Evolutionary conservation across 2,329 filamentous ascomycete genomes (phyloP), one percentile per base, ranked within the genome.

Genomic region (Claviceps sp.): DNA sequence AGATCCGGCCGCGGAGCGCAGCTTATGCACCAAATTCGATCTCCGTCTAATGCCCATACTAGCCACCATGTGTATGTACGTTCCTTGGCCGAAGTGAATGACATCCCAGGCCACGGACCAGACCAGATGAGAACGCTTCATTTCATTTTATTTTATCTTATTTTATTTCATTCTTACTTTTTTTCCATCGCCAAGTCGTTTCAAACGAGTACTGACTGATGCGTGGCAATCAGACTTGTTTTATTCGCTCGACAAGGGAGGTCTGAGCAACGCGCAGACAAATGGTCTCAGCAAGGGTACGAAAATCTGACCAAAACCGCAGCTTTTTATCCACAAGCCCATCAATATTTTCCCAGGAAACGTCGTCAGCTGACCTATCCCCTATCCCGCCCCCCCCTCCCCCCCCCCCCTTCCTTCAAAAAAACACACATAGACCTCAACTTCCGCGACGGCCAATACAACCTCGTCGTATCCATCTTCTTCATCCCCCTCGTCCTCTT

Each of bases 401-500:
- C 23, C 6, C 5, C 23, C 23, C 23, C 23, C 23, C 2, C 20
- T 2, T 20, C 20, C 20, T 20, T 20, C 23, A 23, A 26, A 7
- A 26, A 26, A 6, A n/a, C n/a, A n/a, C 23, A 26, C 23, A 26
- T 61, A 73, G 68, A 70, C 49, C 64, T 71, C 22, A 53, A 75
- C 51, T 78, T 88, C 70, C 74, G 75, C 50, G 52, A 61, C 2
- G 74, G 79, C 59, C 76, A 86, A 64, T 87, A 88, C 70, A 88
- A 87, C 64, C 76, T 81, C 45, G 73, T 87, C 46, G 66, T 89
- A 42, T 78, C 74, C 56, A 80, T 89, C 56, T 89, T 89, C 71
- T 89, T 85, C 65, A 72, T 88, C 5, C 85, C 85, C 0, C 88
- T 84, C 62, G 85, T 88, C 50, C 61, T 88, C 42, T 83, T 81